Evolutionary conservation across 306 rosid species (phyloP), one percentile per base, ranked within the genome.

Genomic region (Acacia crassicarpa): DNA sequence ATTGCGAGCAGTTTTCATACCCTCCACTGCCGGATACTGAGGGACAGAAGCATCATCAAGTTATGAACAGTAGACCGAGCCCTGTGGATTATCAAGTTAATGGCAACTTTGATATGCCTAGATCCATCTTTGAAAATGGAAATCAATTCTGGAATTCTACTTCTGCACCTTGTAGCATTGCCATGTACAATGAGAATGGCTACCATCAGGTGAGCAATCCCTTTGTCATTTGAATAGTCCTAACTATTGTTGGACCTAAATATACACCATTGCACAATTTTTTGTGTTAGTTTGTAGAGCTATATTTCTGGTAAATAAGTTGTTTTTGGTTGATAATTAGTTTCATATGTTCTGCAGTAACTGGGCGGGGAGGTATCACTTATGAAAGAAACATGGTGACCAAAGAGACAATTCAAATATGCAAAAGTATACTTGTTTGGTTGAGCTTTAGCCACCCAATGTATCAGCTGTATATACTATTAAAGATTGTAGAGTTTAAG

Each of bases 71-170:
- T 22, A 90, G 86, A 84, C 30, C 84, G 12, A 85, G 74, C 75
- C 80, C 82, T 0, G 70, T 71, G 63, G 92, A 88, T 78, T 93
- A 87, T 85, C 89, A 91, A 76, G 87, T 84, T 73, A 86, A 88
- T 68, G 80, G 72, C 80, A 84, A 54, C 81, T 87, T 82, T 45
- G 95, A 82, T 78, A 76, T 83, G 76, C 88, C 94, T 20, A 81
- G 81, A 72, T 73, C 92, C 59, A 14, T 87, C 59, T 93, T 84
- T 82, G 95, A 87, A 56, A 86, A 81, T 80, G 86, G 83, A 69
- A 90, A 89, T 48, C 93, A 89, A 48, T 74, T 83, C 41, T 92
- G 93, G 94, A 85, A 85, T 78, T 46, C 92, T 79, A 76, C 91
- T 48, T 44, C 90, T 9, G 86, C 85, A 43, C 81, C 93, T 72